These are phyloP conservation scores for Simmondsia chinensis DNA, from an alignment of 148 eudicot genomes.

Conservation along the genomic window DNA sequence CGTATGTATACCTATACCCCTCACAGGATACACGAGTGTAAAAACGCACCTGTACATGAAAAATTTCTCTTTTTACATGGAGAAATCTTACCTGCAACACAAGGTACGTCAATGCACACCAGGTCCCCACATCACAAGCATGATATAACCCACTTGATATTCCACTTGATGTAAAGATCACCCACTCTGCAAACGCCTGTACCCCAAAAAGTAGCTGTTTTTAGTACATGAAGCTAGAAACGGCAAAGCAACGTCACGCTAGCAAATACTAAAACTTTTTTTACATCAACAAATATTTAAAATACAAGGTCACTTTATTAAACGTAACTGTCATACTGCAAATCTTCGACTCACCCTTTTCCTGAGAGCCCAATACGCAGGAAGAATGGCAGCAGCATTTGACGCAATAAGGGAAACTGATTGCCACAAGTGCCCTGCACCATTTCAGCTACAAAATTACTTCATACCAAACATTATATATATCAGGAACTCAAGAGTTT, in stretches of 20 bases:
- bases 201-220: constrained; percentile 5
- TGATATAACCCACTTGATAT: constrained; percentile 86
- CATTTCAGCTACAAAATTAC: constrained; percentile 12
- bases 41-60: background rate
- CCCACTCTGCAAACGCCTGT: constrained; percentile 94
- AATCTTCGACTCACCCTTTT: constrained; percentile 39
- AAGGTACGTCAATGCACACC: constrained; percentile 60
- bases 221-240: no score
- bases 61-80: background rate
- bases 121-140: constrained; percentile 91
- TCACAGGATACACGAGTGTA: background rate
- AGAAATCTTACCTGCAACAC: constrained; percentile 59
- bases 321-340: background rate
- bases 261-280: no score
- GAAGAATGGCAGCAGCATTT: constrained; percentile 89
- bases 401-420: constrained; percentile 82
- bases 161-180: constrained; percentile 76
- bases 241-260: no score
- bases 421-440: constrained; percentile 84
- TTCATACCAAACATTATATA: background rate
- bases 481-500: background rate
- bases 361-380: constrained; percentile 85
- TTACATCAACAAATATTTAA: background rate
- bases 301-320: background rate
- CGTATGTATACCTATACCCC: no score